Base-by-base conservation (phyloP, 1,284 basidiomycete genomes). In the Cutaneotrichosporon curvatum region DNA sequence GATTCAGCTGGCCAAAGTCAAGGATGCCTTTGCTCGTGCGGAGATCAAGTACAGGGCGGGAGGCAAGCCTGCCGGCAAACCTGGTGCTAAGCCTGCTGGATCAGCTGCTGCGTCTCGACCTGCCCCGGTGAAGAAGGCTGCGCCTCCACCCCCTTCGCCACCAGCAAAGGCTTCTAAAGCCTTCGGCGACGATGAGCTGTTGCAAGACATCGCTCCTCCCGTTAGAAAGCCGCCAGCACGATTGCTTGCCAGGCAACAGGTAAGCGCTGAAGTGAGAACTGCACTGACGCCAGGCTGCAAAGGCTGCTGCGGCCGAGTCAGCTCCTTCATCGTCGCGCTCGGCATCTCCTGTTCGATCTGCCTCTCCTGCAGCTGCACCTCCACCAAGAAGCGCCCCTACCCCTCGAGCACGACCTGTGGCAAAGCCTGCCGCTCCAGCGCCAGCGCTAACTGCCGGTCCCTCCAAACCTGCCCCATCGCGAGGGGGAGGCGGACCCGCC, bases 1-100 rank as follows among this genome's bases (percentile, higher is more conserved):
- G 60, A 78, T 96, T 32, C 79, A 92, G 56, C 94, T 91, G 72
- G 79, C 75, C 5, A 99, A 98, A 71, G 87, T 99, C 47, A 92
- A 87, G 71, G 95, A 97, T 63, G 87, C 87, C 9, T 90, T 81
- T 59, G 89, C 86, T 56, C 87, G 84, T 57, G 89, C 88, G 2
- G 82, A 82, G 25, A 85, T 94, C 36, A 90, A 86, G 68, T 86
- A 83, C 60, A 90, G 86, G 69, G 75, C 77, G 19, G 84, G 84
- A 9, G 76, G 74, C 21, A 67, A 71, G 82, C 38, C 70, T 79
- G 59, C 67, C 0, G 41, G 49, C 12, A 54, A 51, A 31, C 70
- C 80, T 4, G 75, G 73, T 48, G 65, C 75, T 15, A 74, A 73
- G 51, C 63, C 74, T 15, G 44, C 75, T 19, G 71, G 19, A 7